phyloP scores from a whole-genome alignment of 2,329 filamentous ascomycete genomes.

The Ophiostoma piceae region DNA sequence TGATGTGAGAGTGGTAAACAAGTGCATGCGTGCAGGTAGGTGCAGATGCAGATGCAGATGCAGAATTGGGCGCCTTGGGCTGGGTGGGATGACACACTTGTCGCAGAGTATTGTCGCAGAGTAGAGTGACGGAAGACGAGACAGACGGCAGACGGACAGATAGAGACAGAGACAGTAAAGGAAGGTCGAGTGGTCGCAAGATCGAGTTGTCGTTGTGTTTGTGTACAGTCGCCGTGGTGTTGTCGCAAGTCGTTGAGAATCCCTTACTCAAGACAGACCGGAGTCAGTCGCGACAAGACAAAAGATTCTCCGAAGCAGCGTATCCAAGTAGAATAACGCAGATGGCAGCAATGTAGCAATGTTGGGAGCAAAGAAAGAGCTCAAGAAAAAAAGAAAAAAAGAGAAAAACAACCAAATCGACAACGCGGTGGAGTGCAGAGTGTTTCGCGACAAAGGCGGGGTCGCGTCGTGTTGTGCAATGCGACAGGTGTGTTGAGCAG shows the following conservation, averaged over 20 bases:
- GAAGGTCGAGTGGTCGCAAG: too few relatives aligned
- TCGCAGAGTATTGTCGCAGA: background rate
- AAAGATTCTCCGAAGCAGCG: constrained; percentile 7
- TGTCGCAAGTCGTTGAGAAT: background rate
- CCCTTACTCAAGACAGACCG: background rate
- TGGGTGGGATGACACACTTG: constrained; percentile 1
- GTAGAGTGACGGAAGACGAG: background rate
- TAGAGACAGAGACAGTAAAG: background rate
- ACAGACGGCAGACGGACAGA: background rate
- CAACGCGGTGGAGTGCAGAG: constrained; percentile 10
- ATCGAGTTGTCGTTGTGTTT: too few relatives aligned
- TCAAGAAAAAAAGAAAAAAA: background rate
- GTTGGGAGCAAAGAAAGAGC: background rate
- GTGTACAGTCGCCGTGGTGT: too few relatives aligned
- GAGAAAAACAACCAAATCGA: background rate
- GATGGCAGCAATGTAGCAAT: background rate
- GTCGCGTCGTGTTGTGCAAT: constrained; percentile 11
- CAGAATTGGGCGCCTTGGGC: constrained; percentile 3
- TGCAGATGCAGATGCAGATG: background rate
- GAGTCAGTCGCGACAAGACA: background rate
- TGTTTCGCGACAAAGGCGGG: constrained; percentile 14
- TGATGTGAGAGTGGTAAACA: background rate
- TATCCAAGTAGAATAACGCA: background rate
- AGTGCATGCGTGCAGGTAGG: background rate
- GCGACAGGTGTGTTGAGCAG: background rate